Percentiles rank a stretch among this genome's conserved stretches.
These are phyloP conservation scores for Theileria sp. DNA, from an alignment of 169 alveolate genomes.

Conservation along the genomic window DNA sequence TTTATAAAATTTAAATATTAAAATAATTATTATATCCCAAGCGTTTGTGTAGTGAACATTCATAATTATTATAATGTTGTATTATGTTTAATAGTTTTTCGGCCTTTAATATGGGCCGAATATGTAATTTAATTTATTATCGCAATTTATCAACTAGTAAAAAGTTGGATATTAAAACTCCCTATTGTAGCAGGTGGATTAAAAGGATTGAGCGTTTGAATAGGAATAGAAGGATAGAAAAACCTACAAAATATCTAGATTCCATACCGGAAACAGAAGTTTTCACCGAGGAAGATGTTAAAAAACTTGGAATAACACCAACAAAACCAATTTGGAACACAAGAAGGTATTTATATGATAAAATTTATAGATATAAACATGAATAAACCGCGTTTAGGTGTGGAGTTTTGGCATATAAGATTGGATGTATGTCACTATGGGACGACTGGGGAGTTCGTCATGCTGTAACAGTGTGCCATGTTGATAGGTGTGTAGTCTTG, in stretches of 20 bases:
- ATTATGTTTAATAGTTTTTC: background rate
- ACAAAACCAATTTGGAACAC: constrained; percentile 57
- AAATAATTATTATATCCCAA: background rate
- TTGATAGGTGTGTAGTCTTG: constrained; percentile 80
- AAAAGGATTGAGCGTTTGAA: constrained; percentile 58
- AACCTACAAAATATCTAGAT: constrained; percentile 15
- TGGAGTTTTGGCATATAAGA: constrained; percentile 82
- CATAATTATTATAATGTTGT: background rate
- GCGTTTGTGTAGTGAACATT: background rate
- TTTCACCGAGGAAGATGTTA: constrained; percentile 41
- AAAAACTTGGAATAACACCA: constrained; percentile 22
- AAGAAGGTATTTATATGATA: constrained; percentile 30
- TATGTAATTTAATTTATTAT: background rate
- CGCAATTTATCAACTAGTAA: constrained; percentile 2
- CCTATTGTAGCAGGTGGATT: constrained; percentile 63
- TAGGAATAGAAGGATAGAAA: constrained; percentile 36
- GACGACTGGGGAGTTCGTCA: constrained; percentile 87
- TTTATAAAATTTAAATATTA: background rate
- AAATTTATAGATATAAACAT: background rate
- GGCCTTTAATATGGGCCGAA: background rate
- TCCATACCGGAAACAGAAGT: constrained; percentile 56
- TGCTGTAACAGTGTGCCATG: constrained; percentile 82
- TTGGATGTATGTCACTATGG: constrained; percentile 87
- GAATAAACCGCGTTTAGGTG: constrained; percentile 6
- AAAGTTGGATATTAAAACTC: constrained; percentile 18